Conservation (phyloP, 306 rosid species). For the Fragaria vesca region DNA sequence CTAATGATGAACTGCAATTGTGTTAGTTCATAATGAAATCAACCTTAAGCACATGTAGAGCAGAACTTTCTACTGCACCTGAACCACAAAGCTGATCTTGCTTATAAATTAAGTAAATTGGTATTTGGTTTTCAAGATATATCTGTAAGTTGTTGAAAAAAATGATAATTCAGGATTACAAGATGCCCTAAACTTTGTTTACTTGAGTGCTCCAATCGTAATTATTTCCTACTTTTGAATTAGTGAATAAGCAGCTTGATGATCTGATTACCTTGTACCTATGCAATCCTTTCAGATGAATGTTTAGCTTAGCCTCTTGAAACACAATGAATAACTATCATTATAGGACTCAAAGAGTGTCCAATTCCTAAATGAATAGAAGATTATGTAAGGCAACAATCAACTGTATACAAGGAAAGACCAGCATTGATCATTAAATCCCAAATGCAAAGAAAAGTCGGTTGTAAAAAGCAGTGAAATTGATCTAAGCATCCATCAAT, state of each 20-base stretch:
- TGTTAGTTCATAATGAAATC: neutral
- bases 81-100: neutral
- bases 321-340: neutral
- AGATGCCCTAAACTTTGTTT: neutral
- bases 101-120: neutral
- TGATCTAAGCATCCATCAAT: neutral
- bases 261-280: neutral
- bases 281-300: neutral
- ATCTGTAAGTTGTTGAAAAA: neutral
- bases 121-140: neutral
- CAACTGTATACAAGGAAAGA: neutral
- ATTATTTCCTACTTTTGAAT: neutral
- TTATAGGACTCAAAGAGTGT: neutral
- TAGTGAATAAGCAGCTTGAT: neutral
- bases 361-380: neutral
- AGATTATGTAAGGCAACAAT: neutral
- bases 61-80: neutral
- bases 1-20: neutral
- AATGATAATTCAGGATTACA: neutral
- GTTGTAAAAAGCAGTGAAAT: constrained; percentile 8
- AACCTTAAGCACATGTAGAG: neutral
- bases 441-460: neutral
- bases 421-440: neutral
- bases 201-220: neutral
- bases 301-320: neutral